Evolutionary conservation across 2,329 filamentous ascomycete genomes (phyloP).

Genomic region (Pseudogymnoascus sp.): DNA sequence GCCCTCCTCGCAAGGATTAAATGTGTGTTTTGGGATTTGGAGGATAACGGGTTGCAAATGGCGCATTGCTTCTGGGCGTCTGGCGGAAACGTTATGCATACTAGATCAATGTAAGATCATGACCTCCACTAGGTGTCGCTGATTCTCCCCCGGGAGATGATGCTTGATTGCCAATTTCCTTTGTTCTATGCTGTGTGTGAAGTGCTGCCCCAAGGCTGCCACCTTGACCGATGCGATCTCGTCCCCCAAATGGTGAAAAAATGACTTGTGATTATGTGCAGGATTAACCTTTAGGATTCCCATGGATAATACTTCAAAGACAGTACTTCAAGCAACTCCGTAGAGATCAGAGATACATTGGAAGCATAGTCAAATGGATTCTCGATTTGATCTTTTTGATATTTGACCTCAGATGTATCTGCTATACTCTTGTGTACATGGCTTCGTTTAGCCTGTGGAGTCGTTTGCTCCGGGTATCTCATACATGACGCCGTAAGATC

Average conservation of each 20-base stretch:
- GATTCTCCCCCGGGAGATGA: slow-evolving; percentile 66
- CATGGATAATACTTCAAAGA: neutral
- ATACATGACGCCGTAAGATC: neutral
- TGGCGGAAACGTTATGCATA: slow-evolving; percentile 31
- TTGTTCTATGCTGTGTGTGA: slow-evolving; percentile 11
- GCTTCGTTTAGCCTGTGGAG: neutral
- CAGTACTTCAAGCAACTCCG: neutral
- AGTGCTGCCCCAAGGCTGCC: neutral
- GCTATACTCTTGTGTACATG: neutral
- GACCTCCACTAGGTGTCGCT: slow-evolving; percentile 76
- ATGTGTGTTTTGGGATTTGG: slow-evolving; percentile 25
- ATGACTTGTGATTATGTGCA: neutral
- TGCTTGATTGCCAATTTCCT: slow-evolving; percentile 80
- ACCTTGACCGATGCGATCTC: neutral
- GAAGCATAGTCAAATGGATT: neutral
- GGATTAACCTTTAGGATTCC: neutral
- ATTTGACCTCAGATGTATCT: neutral
- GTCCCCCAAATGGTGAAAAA: neutral
- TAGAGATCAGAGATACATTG: neutral
- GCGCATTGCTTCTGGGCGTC: slow-evolving; percentile 25
- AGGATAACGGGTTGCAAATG: slow-evolving; percentile 26
- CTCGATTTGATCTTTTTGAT: neutral
- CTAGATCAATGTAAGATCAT: slow-evolving; percentile 53
- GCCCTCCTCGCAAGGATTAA: slow-evolving; percentile 35
- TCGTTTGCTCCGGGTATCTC: slow-evolving; percentile 2